A percentile compares a stretch with the other conserved stretches of the same genome.
Conservation (phyloP, 768 basidiomycete genomes). For the Pulveroboletus sp. region DNA sequence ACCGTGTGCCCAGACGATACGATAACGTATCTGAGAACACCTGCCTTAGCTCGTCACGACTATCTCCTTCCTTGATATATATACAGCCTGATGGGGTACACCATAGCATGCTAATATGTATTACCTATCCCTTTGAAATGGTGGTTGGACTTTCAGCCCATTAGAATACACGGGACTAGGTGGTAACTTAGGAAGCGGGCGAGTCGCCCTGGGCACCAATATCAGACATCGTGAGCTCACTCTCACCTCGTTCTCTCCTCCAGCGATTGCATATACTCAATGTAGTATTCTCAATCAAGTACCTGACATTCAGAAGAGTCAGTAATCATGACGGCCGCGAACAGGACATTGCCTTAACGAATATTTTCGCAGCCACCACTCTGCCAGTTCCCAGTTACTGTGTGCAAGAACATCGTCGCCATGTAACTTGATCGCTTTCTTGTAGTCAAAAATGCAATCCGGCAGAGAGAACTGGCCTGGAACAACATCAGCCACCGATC, state of each 20-base stretch:
- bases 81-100: background rate
- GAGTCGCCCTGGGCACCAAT: constrained; percentile 38
- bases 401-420: constrained; percentile 92
- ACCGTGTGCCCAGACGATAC: background rate
- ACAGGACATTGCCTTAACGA: constrained; percentile 40
- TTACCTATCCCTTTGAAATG: constrained; percentile 4
- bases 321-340: background rate
- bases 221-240: constrained; percentile 57
- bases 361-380: constrained; percentile 78
- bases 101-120: constrained; percentile 3
- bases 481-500: constrained; percentile 5
- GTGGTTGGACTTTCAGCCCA: background rate
- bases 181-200: constrained; percentile 17
- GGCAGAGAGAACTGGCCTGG: constrained; percentile 74
- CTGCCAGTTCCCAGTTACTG: constrained; percentile 83
- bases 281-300: constrained; percentile 70
- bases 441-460: constrained; percentile 73
- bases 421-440: constrained; percentile 66
- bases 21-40: background rate
- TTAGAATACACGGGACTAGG: constrained; percentile 8
- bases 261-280: constrained; percentile 78
- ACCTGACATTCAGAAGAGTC: constrained; percentile 40
- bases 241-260: constrained; percentile 78
- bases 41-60: background rate
- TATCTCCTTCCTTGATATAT: background rate